A percentile compares a stretch with the other conserved stretches of the same genome.
Conservation (phyloP, 768 basidiomycete genomes). For the Tephrocybe rancida region DNA sequence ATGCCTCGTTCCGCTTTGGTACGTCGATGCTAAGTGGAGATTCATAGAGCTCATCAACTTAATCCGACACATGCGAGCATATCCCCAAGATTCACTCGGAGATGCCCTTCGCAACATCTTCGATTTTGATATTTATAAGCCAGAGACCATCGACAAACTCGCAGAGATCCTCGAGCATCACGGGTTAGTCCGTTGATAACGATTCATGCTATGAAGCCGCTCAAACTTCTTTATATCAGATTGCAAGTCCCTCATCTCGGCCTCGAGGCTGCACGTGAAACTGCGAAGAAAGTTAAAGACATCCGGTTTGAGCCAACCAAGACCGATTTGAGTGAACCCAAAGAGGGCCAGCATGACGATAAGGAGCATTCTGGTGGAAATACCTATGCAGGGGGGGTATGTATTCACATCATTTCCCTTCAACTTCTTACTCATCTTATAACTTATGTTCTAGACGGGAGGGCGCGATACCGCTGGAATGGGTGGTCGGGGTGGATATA, state of each 20-base stretch:
- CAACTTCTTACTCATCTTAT: background rate
- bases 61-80: conserved; percentile 63
- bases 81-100: conserved; percentile 59
- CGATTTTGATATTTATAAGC: conserved; percentile 70
- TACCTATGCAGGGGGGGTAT: conserved; percentile 66
- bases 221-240: conserved; percentile 30
- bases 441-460: conserved; percentile 51
- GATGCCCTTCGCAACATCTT: conserved; percentile 65
- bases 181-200: conserved; percentile 40
- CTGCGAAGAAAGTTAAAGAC: conserved; percentile 53
- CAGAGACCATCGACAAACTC: conserved; percentile 64
- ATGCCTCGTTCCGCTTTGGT: background rate
- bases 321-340: conserved; percentile 53
- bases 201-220: background rate
- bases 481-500: conserved; percentile 70
- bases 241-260: conserved; percentile 56
- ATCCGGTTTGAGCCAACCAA: conserved; percentile 58
- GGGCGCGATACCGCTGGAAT: conserved; percentile 68
- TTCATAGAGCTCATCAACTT: conserved; percentile 64
- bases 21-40: background rate
- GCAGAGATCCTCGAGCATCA: conserved; percentile 59
- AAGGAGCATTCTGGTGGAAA: conserved; percentile 66
- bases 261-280: conserved; percentile 58
- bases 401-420: conserved; percentile 10
- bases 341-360: conserved; percentile 65